Base-by-base conservation (phyloP, 768 basidiomycete species). In the Lactarius sanguifluus region DNA sequence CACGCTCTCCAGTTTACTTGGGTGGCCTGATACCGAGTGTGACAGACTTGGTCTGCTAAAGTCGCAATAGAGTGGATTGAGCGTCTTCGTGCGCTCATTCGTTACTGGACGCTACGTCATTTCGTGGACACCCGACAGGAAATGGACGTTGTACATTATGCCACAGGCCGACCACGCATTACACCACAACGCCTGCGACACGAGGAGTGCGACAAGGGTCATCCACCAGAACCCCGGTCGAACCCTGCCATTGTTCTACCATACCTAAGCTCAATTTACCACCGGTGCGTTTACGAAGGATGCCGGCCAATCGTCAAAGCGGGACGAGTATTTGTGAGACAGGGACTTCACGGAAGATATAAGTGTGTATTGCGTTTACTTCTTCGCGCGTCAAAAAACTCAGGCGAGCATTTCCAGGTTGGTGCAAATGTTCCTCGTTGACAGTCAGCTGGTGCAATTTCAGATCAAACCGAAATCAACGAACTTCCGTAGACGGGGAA, bases 21-120 rank as follows among this genome's bases (percentile, higher is more conserved):
- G 6, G 25, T 20, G 16, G 45, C n/a, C n/a, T 58, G 16, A 58
- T 23, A 40, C 30, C 63, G 59, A 66, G 62, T 23, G 12, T 68
- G n/a, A 9, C 54, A 95, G 92, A 81, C 87, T 43, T 79, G 89
- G 79, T 87, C 87, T 28, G 79, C 84, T 62, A 78, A 74, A 38
- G 81, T 88, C 55, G 91, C 91, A 0, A 73, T 87, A 59, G 94
- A 98, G 73, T 98, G 96, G 96, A 86, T 97, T 58, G 82, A 85
- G 59, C 83, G 87, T 47, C 82, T 98, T 5, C 84, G 85, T 20
- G 83, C 83, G 32, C 81, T 96, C 40, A 77, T 88, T 47, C 74
- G 79, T 4, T 98, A 94, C 73, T 98, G 95, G 95, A 87, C 83
- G 62, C 81, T 85, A 56, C 83, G 88, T 25, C 90, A 94, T 71